Evolutionary conservation across 176 grass and related monocot genomes (phyloP).

Genomic region (Oryza meridionalis): DNA sequence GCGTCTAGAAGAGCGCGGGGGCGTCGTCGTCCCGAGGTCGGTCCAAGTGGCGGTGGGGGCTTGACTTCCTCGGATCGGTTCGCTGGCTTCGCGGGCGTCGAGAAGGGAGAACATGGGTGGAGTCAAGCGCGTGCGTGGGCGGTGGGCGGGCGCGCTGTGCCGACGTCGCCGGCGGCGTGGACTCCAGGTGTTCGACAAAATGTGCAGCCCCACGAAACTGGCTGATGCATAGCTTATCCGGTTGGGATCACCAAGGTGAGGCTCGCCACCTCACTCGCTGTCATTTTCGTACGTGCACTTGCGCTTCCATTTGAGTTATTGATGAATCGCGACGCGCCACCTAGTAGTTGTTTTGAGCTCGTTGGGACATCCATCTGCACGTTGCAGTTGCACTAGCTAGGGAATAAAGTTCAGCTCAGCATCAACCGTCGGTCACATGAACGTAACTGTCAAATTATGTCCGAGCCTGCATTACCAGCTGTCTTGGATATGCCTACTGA

Average conservation of each 20-base stretch:
- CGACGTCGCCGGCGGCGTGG: neutral
- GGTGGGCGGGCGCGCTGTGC: no score
- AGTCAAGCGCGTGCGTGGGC: neutral
- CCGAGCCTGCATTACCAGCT: neutral
- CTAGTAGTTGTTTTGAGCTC: neutral
- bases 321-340: neutral
- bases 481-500: neutral
- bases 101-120: slow-evolving; percentile 21
- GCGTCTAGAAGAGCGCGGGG: neutral
- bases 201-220: neutral
- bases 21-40: no score
- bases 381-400: neutral
- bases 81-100: slow-evolving; percentile 8
- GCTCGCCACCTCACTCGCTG: slow-evolving; percentile 5
- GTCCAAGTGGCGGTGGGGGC: neutral
- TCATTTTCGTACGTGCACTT: neutral
- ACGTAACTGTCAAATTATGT: neutral
- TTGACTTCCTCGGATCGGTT: neutral
- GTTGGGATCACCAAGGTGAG: neutral
- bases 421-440: neutral
- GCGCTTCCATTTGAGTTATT: neutral
- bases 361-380: neutral
- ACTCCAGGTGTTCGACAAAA: neutral
- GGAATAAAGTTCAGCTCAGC: neutral
- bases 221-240: neutral